These are phyloP conservation scores for Yamadazyma tumulicola DNA, from an alignment of 805 yeast species.

Conservation along the genomic window DNA sequence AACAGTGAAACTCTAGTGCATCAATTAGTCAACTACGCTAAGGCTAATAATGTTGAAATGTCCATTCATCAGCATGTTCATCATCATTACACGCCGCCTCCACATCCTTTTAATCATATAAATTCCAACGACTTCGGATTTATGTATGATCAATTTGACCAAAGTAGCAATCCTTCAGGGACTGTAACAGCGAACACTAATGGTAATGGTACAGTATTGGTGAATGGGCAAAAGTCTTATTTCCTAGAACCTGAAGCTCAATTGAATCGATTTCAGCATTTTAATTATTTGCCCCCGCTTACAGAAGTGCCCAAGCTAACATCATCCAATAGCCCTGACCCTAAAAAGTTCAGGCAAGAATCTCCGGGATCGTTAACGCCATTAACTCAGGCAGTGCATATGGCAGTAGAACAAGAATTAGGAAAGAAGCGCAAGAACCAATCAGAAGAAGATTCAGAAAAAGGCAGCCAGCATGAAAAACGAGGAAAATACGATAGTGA, in stretches of 20 bases:
- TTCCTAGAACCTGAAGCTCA: constrained; percentile 50
- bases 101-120: constrained; percentile 10
- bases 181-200: neutral
- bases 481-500: constrained; percentile 1
- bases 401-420: constrained; percentile 32
- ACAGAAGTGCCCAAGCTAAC: constrained; percentile 68
- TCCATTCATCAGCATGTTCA: constrained; percentile 85
- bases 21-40: constrained; percentile 58
- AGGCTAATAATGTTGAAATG: constrained; percentile 51
- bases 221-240: constrained; percentile 5
- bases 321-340: constrained; percentile 40
- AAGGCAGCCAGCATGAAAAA: constrained; percentile 5
- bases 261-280: constrained; percentile 61
- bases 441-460: constrained; percentile 7
- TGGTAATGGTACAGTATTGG: neutral
- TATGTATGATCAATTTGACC: constrained; percentile 1
- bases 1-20: constrained; percentile 52
- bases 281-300: constrained; percentile 68
- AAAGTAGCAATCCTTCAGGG: neutral
- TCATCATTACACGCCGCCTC: constrained; percentile 62
- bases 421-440: constrained; percentile 8
- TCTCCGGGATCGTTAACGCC: constrained; percentile 28
- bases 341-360: constrained; percentile 2
- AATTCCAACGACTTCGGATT: constrained; percentile 2
- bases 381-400: constrained; percentile 38